A percentile compares a stretch with the other conserved stretches of the same genome.
Conservation (phyloP, 768 basidiomycete genomes). For the Rhodotorula graminis region DNA sequence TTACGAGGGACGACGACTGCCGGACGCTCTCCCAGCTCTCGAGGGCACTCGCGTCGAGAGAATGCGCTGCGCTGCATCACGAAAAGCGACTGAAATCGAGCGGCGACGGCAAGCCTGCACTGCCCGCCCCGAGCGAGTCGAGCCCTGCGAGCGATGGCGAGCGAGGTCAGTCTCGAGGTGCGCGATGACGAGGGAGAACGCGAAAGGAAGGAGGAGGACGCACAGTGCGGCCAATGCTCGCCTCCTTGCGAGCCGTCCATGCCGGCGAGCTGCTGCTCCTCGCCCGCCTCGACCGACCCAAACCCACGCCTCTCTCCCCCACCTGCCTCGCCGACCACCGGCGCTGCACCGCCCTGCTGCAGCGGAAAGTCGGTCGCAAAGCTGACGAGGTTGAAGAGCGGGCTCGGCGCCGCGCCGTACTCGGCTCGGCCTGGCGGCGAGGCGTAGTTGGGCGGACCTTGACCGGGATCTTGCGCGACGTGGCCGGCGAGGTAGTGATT, state of each 20-base stretch:
- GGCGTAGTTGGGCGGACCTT: not conserved
- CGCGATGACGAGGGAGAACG: no score
- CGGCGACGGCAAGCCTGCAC: not conserved
- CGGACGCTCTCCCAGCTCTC: no score
- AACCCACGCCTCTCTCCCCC: no score
- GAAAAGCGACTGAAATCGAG: not conserved
- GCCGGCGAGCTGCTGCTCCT: not conserved
- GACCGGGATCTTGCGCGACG: no score
- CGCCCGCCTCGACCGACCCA: not conserved
- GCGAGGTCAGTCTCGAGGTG: not conserved
- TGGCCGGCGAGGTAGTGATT: no score
- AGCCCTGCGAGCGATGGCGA: not conserved
- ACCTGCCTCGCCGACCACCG: not conserved
- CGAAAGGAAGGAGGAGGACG: not conserved
- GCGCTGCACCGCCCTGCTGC: not conserved
- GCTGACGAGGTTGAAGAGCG: not conserved
- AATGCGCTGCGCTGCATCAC: no score
- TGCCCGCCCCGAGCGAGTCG: not conserved
- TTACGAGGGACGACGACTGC: no score
- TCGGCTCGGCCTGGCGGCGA: not conserved
- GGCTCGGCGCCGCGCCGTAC: not conserved
- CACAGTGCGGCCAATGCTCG: not conserved
- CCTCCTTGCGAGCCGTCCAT: not conserved
- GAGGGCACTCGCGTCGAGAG: no score
- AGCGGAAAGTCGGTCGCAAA: slow-evolving; percentile 3